Base-by-base conservation (phyloP, 257 asterid genomes). In the Forsythia viridissima region DNA sequence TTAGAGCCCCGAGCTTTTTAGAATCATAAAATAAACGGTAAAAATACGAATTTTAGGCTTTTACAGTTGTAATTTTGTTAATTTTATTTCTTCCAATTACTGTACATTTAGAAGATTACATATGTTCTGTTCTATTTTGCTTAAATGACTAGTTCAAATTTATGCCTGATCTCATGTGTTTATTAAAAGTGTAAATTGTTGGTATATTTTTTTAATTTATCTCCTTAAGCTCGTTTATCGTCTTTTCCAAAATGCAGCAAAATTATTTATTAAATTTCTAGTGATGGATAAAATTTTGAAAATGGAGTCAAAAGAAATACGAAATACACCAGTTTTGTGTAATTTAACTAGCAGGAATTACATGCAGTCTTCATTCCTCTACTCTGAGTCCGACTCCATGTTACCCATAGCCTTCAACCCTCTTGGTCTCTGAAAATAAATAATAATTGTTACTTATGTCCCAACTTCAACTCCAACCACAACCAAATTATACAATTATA, bases 401-500 rank as follows among this genome's bases (percentile, higher is more conserved):
- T 80, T 85, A 44, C 91, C 88, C 91, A 85, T 88, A 6, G 89
- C 87, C 84, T 85, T 85, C 18, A 88, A 82, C 69, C 91, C 91
- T 82, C 91, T 84, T 46, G 87, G 87, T 80, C 91, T 88, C 91
- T 88, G 79, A 78, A 81, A 42, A 40, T 30, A 71, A 38, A 43
- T 37, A 68, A 13, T 48, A 44, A 10, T 11, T 2, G 6, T 48
- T 48, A 13, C 57, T 48, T 15, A 0, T 13, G 59, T 7, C 2
- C 34, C 34, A 30, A 30, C 34, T 30, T 1, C 20, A 48, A 48
- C 2, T 15, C 15, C 59, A 48, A 48, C 59, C 59, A 15, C 59
- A 48, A 48, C 59, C 59, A 15, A 48, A 48, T 48, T 48, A 48
- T 40, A 72, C 9, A 2, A 63, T 21, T 9, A 61, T 6, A 6